Base-by-base conservation (phyloP, 179 eudicot species). In the Nepenthes alata region DNA sequence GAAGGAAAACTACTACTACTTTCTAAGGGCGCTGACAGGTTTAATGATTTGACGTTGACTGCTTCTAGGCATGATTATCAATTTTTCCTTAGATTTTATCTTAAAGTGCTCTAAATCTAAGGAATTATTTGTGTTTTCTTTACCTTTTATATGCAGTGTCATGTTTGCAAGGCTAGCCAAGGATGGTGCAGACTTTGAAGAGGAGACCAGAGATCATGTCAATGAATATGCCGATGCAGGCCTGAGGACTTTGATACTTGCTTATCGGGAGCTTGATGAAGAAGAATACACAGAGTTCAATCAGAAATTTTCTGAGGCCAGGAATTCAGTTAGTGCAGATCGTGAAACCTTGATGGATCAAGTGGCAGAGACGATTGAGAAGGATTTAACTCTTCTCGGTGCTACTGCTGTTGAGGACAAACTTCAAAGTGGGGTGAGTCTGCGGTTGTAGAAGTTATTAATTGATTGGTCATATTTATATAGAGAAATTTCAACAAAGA, bases 371-470 rank as follows among this genome's bases (percentile, higher is more conserved):
- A 67, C 68, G 53, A 77, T 89, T 47, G 98, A 93, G 64, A 85
- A 69, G 63, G 90, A 85, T 74, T 65, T 93, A 75, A 79, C 83
- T 74, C 98, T 93, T 70, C 86, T 93, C 63, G 98, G 98, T 57
- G 95, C 98, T 51, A 93, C 98, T 53, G 95, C 98, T 51, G 98
- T 93, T 64, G 98, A 93, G 72, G 98, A 93, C 75, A 93, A 89
- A 73, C 97, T 93, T 48, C 98, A 93, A 67, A 76, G 76, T 41
- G 98, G 98, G 90, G 98, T 91, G 68, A n/a, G 89, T 65, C 48
- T 35, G 13, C 25, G 37, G 14, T 35, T 4, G 35, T 16, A 1
- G 5, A 58, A 37, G 16, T 52, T 2, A 3, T 47, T 16, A 6
- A 39, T 64, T 35, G 47, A 57, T 12, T 16, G 39, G 45, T 55